Conservation (phyloP, 768 basidiomycete species). For the Calocybe indica region DNA sequence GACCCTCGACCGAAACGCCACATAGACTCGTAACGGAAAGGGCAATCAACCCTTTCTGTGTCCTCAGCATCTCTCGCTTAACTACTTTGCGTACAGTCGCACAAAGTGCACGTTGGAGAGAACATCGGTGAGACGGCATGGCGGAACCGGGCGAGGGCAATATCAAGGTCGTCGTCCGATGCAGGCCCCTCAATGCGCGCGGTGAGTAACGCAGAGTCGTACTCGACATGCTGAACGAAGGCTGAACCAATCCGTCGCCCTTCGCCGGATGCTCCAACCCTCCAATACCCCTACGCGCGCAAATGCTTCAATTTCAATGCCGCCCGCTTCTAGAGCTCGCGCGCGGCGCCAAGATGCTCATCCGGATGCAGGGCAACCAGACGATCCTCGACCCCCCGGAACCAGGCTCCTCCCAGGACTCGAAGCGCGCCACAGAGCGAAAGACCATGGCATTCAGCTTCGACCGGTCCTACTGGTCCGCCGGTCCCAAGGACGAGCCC, state of each 20-base stretch:
- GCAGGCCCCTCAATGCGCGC: constrained; percentile 91
- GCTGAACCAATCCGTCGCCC: no score
- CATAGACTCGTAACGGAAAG: no score
- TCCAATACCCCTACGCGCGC: background rate
- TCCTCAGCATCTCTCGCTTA: no score
- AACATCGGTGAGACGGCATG: constrained; percentile 25
- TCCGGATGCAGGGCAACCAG: constrained; percentile 93
- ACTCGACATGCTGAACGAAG: background rate
- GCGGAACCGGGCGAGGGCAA: constrained; percentile 79
- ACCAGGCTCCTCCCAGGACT: constrained; percentile 54
- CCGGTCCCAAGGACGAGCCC: constrained; percentile 83
- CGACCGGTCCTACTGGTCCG: constrained; percentile 98
- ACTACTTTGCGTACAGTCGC: no score
- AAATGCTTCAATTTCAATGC: background rate
- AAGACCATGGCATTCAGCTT: constrained; percentile 90
- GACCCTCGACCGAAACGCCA: no score
- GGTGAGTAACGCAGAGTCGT: constrained; percentile 48
- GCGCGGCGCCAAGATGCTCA: constrained; percentile 88
- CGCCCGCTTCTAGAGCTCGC: constrained; percentile 61
- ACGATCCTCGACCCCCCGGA: constrained; percentile 92
- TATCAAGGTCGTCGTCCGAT: constrained; percentile 93
- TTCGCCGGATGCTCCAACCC: background rate
- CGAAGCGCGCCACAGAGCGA: constrained; percentile 83
- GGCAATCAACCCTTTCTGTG: no score
- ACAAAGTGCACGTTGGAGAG: no score